These are phyloP conservation scores for Xylariaceae sp. DNA, from an alignment of 2,329 filamentous ascomycete species.

Conservation along the genomic window DNA sequence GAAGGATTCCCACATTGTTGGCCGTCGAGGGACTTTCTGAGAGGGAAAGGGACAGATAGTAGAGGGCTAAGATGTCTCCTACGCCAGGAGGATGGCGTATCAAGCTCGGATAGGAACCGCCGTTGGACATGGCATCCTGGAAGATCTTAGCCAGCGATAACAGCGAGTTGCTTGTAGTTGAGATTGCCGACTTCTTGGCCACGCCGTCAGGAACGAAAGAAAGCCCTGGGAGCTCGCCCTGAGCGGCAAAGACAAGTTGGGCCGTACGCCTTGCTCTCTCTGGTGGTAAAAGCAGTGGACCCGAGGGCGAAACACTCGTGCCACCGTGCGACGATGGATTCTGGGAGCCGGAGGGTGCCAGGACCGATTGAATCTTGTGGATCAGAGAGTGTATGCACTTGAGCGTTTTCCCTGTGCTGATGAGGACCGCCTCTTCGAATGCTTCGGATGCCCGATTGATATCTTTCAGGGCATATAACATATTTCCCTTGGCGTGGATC, in stretches of 20 bases:
- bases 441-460: conserved; percentile 73
- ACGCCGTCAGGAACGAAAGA: conserved; percentile 62
- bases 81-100: conserved; percentile 65
- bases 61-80: conserved; percentile 85
- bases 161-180: conserved; percentile 91
- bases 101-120: conserved; percentile 45
- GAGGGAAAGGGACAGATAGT: conserved; percentile 88
- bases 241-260: conserved; percentile 68
- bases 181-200: conserved; percentile 71
- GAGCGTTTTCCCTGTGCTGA: conserved; percentile 67
- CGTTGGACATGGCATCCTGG: conserved; percentile 86
- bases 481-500: conserved; percentile 96
- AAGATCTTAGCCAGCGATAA: conserved; percentile 96
- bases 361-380: conserved; percentile 62
- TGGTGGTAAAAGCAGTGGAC: conserved; percentile 73
- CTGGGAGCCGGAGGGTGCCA: conserved; percentile 42
- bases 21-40: conserved; percentile 96
- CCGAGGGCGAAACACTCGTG: conserved; percentile 28
- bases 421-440: conserved; percentile 90
- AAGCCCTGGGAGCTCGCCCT: conserved; percentile 74
- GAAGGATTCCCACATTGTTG: conserved; percentile 93
- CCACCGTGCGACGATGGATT: conserved; percentile 19
- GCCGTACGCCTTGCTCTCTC: conserved; percentile 78
- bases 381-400: conserved; percentile 73
- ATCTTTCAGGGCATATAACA: conserved; percentile 86